Evolutionary conservation across 345 rosid genomes (phyloP).

Genomic region (Pugionium dolabratum): DNA sequence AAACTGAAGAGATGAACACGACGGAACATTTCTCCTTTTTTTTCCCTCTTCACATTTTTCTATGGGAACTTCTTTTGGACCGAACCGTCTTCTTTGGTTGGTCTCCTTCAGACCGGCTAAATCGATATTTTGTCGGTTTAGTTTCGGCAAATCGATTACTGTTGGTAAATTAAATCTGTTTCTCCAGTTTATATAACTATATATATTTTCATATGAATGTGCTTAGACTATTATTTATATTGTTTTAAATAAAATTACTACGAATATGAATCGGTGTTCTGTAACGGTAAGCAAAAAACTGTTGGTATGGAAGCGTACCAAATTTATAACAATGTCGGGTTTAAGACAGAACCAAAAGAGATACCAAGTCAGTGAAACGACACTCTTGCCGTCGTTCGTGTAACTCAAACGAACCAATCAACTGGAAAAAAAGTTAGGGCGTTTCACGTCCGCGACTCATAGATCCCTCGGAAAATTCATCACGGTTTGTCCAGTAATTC

Average conservation of each 20-base stretch:
- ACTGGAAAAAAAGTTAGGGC: constrained; percentile 42
- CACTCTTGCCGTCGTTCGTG: constrained; percentile 36
- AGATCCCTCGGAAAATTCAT: constrained; percentile 39
- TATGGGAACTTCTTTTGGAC: constrained; percentile 15
- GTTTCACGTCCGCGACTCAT: constrained; percentile 43
- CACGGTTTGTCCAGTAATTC: constrained; percentile 27
- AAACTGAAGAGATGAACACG: constrained; percentile 41
- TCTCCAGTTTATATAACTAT: too few relatives aligned
- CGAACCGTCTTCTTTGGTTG: constrained; percentile 31
- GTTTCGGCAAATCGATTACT: too few relatives aligned
- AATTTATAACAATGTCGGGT: not conserved
- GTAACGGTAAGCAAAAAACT: not conserved
- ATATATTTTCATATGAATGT: too few relatives aligned
- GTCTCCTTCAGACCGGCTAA: constrained; percentile 8
- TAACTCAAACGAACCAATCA: constrained; percentile 42
- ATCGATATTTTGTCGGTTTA: not conserved
- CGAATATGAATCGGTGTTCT: too few relatives aligned
- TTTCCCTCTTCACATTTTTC: constrained; percentile 25
- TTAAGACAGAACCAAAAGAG: constrained; percentile 34
- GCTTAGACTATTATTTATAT: too few relatives aligned
- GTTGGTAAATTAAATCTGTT: too few relatives aligned
- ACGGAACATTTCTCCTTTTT: constrained; percentile 35
- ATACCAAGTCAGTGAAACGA: constrained; percentile 25
- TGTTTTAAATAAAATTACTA: too few relatives aligned
- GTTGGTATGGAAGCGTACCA: not conserved